Evolutionary conservation across 1,139 yeast species (phyloP).

Genomic region (Waltiozyma sp.): DNA sequence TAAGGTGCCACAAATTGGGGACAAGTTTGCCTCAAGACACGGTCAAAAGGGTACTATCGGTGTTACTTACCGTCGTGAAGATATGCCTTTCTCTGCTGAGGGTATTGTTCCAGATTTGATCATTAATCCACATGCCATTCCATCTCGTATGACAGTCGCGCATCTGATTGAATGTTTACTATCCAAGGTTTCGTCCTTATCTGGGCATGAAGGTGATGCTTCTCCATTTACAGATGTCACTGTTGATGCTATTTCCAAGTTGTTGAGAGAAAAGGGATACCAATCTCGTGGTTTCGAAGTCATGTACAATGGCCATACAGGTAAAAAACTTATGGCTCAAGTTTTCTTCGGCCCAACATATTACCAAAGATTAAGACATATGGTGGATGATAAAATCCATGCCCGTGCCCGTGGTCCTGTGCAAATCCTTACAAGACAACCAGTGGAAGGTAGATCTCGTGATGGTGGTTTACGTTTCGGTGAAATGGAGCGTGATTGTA

Average conservation of each 20-base stretch:
- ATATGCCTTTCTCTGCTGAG: slow-evolving; percentile 96
- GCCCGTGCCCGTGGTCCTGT: slow-evolving; percentile 99
- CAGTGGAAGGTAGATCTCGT: slow-evolving; percentile 98
- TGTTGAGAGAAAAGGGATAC: slow-evolving; percentile 90
- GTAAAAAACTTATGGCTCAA: slow-evolving; percentile 94
- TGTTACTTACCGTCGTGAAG: slow-evolving; percentile 96
- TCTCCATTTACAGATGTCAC: slow-evolving; percentile 98
- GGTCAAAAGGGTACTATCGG: slow-evolving; percentile 99
- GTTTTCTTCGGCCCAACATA: slow-evolving; percentile 98
- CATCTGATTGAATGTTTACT: slow-evolving; percentile 96
- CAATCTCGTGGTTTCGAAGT: slow-evolving; percentile 98
- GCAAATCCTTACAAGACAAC: slow-evolving; percentile 95
- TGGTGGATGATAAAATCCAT: slow-evolving; percentile 98
- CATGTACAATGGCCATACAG: slow-evolving; percentile 98
- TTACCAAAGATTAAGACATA: slow-evolving; percentile 95
- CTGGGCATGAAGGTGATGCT: slow-evolving; percentile 98
- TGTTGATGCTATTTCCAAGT: slow-evolving; percentile 87
- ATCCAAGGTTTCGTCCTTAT: slow-evolving; percentile 86
- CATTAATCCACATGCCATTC: slow-evolving; percentile 98
- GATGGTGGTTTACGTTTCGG: slow-evolving; percentile 99
- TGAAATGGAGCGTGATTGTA: slow-evolving; percentile 99
- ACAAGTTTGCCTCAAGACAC: slow-evolving; percentile 97
- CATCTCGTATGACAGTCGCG: slow-evolving; percentile 99
- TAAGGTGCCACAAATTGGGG: slow-evolving; percentile 97
- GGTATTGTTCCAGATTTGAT: slow-evolving; percentile 96